Base-by-base conservation (phyloP, 495 filamentous ascomycete species). In the Hyaloscypha hepaticicola region DNA sequence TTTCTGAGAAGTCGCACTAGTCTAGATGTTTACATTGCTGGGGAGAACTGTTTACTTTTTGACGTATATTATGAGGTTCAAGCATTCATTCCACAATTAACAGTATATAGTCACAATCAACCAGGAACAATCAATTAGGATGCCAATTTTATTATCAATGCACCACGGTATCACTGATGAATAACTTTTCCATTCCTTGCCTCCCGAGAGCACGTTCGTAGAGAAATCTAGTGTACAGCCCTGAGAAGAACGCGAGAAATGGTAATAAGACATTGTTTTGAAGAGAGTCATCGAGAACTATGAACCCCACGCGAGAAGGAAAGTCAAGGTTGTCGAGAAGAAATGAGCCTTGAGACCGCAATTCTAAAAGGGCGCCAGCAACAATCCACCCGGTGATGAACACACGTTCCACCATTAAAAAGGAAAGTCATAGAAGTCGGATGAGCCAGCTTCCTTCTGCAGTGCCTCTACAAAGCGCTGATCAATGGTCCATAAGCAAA, bases 261-360 rank as follows among this genome's bases (percentile, higher is more conserved):
- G 72, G 66, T 77, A 77, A 73, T 79, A 76, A 71, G 61, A 77
- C 75, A 72, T 61, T 55, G 63, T 64, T 70, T 72, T 73, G 64
- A 72, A 72, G 69, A 72, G 65, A 71, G 70, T 67, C 65, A 72
- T 71, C 64, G 50, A 67, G 70, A 67, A 68, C 69, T 66, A 68
- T 61, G 61, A 65, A 67, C 62, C 58, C 72, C 72, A 70, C 48
- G 61, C 67, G 62, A 69, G 65, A 65, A 74, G 70, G 55, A 60
- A 63, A 69, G 51, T 68, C 60, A 60, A 69, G 58, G 62, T 58
- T 68, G 69, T 73, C 66, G 41, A 69, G 60, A 68, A 73, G 69
- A 72, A 26, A 60, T 50, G 64, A 58, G 53, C 58, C 60, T 49
- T 29, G 50, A 45, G 57, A 66, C 58, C 69, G 56, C 45, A 57